Evolutionary conservation across 257 asterid species (phyloP), one percentile per base, ranked within the genome.

Genomic region (Ligustrum vulgare): DNA sequence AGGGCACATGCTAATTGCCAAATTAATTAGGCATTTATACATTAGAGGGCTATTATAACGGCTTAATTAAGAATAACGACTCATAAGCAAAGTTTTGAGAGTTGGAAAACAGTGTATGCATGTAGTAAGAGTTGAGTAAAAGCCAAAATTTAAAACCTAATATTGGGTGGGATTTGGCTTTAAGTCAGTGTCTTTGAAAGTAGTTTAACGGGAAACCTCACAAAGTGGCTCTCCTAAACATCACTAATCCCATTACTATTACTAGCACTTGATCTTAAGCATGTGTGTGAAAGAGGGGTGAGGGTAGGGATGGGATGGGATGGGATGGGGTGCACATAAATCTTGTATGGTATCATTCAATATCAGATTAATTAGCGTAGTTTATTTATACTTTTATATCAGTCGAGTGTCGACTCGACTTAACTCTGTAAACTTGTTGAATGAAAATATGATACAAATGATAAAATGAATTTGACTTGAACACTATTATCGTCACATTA

Each of bases 141-240:
- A 25, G 66, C 34, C 66, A 60, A 22, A 60, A 60, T 8, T 60
- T 60, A 60, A 34, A 60, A 60, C 66, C 66, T 20, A 60, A 60
- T 20, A 60, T 60, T 60, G 41, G 36, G 18, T 39, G 22, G 80
- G 67, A 8, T 67, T 47, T 33, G 75, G 75, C 35, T 54, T 62
- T 45, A 69, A 68, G 60, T 68, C 74, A 58, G 39, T 70, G 65
- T 54, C 68, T 11, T 58, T 56, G 41, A 43, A 70, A 54, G 63
- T 18, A 23, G 13, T 28, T 69, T 70, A 8, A 47, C 36, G 74
- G 69, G 33, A 35, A 34, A 60, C 15, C 67, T 23, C 32, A 60
- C 67, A 7, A 60, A 60, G 67, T 60, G 67, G 67, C 23, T 60
- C 34, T 60, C 67, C 67, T 60, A 60, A 60, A 25, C 67, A 60